Percentiles rank a stretch among this genome's conserved stretches.
phyloP scores from a whole-genome alignment of 441 rosid genomes.

The Metrosideros polymorpha region DNA sequence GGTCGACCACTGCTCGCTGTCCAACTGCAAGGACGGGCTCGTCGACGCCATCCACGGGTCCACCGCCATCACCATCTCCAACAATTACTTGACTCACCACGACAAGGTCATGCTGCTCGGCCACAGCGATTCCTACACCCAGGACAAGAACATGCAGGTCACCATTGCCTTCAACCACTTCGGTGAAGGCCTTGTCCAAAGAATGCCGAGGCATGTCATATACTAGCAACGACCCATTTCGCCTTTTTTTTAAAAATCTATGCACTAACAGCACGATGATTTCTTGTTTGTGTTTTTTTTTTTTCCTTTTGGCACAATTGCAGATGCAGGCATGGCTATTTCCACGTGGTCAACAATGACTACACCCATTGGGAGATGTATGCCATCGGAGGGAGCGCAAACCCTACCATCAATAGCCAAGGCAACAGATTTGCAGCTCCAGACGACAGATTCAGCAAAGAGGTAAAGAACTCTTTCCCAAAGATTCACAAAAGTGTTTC shows the following conservation, averaged over 20 bases:
- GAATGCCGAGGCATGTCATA: slow-evolving; percentile 78
- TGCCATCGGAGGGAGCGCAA: slow-evolving; percentile 69
- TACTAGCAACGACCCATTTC: background rate
- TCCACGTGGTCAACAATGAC: slow-evolving; percentile 78
- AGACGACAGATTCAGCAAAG: slow-evolving; percentile 36
- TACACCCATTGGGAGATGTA: slow-evolving; percentile 80
- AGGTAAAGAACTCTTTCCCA: slow-evolving; percentile 16
- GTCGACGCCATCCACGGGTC: slow-evolving; percentile 82
- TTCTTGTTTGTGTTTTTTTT: background rate
- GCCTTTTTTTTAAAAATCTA: background rate
- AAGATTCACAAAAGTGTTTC: background rate
- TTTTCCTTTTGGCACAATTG: background rate
- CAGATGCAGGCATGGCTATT: slow-evolving; percentile 67
- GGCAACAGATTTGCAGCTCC: slow-evolving; percentile 63
- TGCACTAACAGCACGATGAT: background rate
- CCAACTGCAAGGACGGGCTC: slow-evolving; percentile 76
- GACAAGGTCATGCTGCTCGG: slow-evolving; percentile 89
- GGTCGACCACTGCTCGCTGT: slow-evolving; percentile 83
- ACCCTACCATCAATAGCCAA: slow-evolving; percentile 68
- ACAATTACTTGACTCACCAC: slow-evolving; percentile 88
- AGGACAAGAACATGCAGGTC: slow-evolving; percentile 89
- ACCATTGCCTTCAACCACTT: slow-evolving; percentile 94
- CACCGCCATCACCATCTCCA: slow-evolving; percentile 78
- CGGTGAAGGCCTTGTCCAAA: slow-evolving; percentile 89
- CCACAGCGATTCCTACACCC: slow-evolving; percentile 63